Conservation (phyloP, 345 rosid genomes). For the Brassica incana region DNA sequence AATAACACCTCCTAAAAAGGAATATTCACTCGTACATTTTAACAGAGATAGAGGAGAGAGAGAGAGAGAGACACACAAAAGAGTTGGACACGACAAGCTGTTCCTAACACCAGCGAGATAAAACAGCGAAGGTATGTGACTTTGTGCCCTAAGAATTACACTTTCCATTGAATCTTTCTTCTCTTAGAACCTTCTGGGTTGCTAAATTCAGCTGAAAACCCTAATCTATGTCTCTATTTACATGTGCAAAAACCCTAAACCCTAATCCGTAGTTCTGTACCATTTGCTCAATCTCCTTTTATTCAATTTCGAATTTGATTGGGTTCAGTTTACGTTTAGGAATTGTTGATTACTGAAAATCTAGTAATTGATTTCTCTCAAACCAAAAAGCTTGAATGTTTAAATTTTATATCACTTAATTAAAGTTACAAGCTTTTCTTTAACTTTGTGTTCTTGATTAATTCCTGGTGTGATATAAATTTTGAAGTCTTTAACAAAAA, state of each 20-base stretch:
- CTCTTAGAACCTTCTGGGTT: conserved; percentile 2
- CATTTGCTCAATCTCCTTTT: not conserved
- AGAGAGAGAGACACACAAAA: not conserved
- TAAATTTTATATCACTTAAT: not conserved
- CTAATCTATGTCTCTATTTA: conserved; percentile 5
- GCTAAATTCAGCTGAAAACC: not conserved
- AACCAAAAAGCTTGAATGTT: conserved; percentile 2
- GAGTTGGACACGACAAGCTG: not conserved
- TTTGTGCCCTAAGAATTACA: not conserved
- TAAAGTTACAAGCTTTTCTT: not conserved
- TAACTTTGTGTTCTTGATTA: not conserved
- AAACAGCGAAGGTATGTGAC: conserved; percentile 23
- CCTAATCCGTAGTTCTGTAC: conserved; percentile 18
- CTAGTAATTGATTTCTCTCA: not conserved
- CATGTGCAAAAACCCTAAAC: conserved; percentile 35
- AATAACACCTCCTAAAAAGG: too few species aligned
- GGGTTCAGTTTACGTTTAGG: not conserved
- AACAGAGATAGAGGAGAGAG: not conserved
- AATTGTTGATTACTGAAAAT: not conserved
- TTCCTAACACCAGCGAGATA: conserved; percentile 1
- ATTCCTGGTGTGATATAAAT: conserved; percentile 10
- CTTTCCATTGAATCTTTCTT: conserved; percentile 22
- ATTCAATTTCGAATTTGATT: not conserved
- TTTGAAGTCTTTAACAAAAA: not conserved
- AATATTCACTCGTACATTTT: not conserved